Evolutionary conservation across 1,284 basidiomycete genomes (phyloP), one percentile per base, ranked within the genome.

Genomic region (Ceratobasidium sp.): DNA sequence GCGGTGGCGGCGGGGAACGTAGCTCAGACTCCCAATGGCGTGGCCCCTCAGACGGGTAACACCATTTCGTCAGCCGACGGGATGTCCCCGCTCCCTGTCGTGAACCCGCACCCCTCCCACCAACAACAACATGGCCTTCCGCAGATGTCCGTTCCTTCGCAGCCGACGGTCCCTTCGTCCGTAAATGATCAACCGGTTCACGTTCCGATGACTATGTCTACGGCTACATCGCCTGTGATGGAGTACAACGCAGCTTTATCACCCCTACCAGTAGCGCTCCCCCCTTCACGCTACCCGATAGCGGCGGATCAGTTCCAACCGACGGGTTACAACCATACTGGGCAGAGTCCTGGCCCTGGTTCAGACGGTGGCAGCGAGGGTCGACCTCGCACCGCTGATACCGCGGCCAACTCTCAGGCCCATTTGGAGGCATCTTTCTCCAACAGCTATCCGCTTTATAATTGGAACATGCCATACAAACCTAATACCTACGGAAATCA

Each of bases 391-490:
- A 74, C 54, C 39, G 58, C 72, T 58, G 53, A 62, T 43, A 59
- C 61, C 4, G n/a, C 19, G 24, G 46, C 58, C 46, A 31, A 14
- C 51, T 41, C 59, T n/a, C 61, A 62, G 51, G 59, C 59, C 34
- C 71, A 74, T 53, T n/a, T 74, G 6, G 71, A 64, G 59, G 61
- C 49, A 29, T 64, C 69, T n/a, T 72, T 68, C 74, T 34, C 63
- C 19, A 74, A 58, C 43, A 74, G 53, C 11, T 90, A 90, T 80
- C 88, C 90, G 16, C 79, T 89, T 43, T 87, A 88, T 81, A 89
- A 88, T 79, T 91, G 90, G 90, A 87, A 89, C 78, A 90, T 89
- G 14, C 90, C 90, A 2, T 90, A 88, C 82, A 88, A 89, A 77
- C 88, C 90, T 34, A 74, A 74, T 51, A 64, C 34, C 9, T 53